Conservation (phyloP, 208 protist species). For the Wallacemonas collosoma region DNA sequence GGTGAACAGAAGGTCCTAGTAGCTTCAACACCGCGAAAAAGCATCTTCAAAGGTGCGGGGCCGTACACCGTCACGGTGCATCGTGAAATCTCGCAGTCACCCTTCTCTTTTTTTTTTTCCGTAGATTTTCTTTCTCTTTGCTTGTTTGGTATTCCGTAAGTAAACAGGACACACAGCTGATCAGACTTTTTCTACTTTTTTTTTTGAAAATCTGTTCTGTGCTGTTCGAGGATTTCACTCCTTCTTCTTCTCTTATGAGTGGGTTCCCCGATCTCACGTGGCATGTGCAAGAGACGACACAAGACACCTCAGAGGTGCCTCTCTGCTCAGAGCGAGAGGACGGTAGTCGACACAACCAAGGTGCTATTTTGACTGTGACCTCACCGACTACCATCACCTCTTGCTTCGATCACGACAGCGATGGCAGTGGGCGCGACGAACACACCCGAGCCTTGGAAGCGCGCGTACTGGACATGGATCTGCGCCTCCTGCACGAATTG, state of each 20-base stretch:
- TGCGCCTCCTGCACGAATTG: neutral
- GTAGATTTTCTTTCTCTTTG: too few species aligned
- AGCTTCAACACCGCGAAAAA: too few species aligned
- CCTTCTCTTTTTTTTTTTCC: neutral
- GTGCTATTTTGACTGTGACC: neutral
- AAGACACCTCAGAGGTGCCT: too few species aligned
- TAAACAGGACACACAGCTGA: too few species aligned
- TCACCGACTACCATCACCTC: neutral
- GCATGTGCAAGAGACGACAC: neutral
- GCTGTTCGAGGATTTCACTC: too few species aligned
- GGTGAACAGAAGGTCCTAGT: too few species aligned
- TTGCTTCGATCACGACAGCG: neutral
- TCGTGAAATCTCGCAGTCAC: neutral
- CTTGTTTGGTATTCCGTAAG: too few species aligned
- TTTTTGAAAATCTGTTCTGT: conserved; percentile 9
- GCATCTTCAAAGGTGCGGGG: too few species aligned
- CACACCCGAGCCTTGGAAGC: neutral
- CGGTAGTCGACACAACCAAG: too few species aligned
- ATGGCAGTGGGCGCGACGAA: neutral
- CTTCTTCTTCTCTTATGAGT: conserved; percentile 6
- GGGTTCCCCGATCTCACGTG: neutral
- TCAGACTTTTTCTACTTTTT: too few species aligned
- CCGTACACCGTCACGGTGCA: neutral
- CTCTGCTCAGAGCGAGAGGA: too few species aligned
- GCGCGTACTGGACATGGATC: neutral